phyloP scores from a whole-genome alignment of 768 basidiomycete species.

The Tulasnella sp. region DNA sequence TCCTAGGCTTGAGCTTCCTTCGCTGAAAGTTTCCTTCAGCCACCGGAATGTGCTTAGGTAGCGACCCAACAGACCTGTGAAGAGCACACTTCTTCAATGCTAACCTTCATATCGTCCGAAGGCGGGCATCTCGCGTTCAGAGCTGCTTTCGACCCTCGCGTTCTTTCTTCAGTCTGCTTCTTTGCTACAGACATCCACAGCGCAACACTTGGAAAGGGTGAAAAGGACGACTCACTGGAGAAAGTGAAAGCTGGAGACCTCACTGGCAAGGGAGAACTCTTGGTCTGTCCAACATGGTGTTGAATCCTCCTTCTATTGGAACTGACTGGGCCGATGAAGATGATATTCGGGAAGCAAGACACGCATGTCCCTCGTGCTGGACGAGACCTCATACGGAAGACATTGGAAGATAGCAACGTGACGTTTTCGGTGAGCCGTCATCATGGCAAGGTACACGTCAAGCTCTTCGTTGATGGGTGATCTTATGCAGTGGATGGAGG shows the following conservation, averaged over 20 bases:
- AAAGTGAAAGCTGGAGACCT: conserved; percentile 67
- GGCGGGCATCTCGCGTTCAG: conserved; percentile 25
- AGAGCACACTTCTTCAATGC: not conserved
- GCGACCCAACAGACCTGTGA: not conserved
- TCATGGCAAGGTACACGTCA: not conserved
- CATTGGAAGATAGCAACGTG: conserved; percentile 70
- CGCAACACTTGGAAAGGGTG: conserved; percentile 75
- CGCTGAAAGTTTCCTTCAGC: conserved; percentile 31
- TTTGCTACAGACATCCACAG: conserved; percentile 92
- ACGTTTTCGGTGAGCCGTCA: conserved; percentile 48
- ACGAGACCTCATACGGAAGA: conserved; percentile 70
- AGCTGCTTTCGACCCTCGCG: conserved; percentile 81
- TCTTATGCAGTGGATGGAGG: conserved; percentile 67
- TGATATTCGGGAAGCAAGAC: conserved; percentile 97
- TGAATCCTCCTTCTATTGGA: not conserved
- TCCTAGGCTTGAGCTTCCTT: conserved; percentile 23
- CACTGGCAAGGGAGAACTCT: conserved; percentile 67
- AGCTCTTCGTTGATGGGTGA: not conserved
- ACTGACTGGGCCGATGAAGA: conserved; percentile 31
- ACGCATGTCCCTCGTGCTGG: conserved; percentile 87
- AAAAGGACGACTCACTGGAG: conserved; percentile 65
- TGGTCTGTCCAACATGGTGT: conserved; percentile 38
- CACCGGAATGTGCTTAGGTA: conserved; percentile 82
- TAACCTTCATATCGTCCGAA: not conserved
- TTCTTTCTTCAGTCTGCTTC: conserved; percentile 80